Base-by-base conservation (phyloP, 176 grass and related monocot species). In the Rhipidocladum racemiflorum region DNA sequence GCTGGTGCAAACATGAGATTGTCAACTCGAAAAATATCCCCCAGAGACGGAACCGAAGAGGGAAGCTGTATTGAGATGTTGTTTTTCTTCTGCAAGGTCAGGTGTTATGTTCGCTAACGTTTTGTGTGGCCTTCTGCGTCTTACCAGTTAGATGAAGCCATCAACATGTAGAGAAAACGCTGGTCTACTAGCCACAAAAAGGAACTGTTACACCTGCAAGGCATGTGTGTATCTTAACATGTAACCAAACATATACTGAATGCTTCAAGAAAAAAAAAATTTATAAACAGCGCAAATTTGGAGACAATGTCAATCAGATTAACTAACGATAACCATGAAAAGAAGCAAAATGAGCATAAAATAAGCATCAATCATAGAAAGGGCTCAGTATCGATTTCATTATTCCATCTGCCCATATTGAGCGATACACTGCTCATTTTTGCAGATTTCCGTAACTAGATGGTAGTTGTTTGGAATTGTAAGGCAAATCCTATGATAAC, bases 401-500 rank as follows among this genome's bases (percentile, higher is more conserved):
- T 85, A 81, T 85, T 76, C 82, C 76, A 70, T 75, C 36, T 20
- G 29, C 51, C 69, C 16, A 48, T 79, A 30, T 62, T 78, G 48
- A 21, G 68, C 5, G 59, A 21, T 65, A 57, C 23, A 28, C 42
- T 78, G 54, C 54, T 39, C 44, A 42, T 43, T 67, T 55, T 25
- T 61, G 45, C 25, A 20, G 64, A 50, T 35, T 40, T 74, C 20
- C 73, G 72, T 66, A 65, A 11, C 64, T 63, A 36, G 50, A 49
- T 18, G 28, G 7, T 20, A 28, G 12, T 24, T 39, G 46, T 65
- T 65, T 64, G 16, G 20, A 48, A 66, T 2, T 38, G 36, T 12
- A 65, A 71, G 18, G 36, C 54, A 55, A 61, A 77, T 77, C 78
- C 71, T 68, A 88, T 24, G 75, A 44, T 50, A n/a, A 38, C 63